Base-by-base conservation (phyloP, 2,329 filamentous ascomycete species). In the Coniochaeta sp. region DNA sequence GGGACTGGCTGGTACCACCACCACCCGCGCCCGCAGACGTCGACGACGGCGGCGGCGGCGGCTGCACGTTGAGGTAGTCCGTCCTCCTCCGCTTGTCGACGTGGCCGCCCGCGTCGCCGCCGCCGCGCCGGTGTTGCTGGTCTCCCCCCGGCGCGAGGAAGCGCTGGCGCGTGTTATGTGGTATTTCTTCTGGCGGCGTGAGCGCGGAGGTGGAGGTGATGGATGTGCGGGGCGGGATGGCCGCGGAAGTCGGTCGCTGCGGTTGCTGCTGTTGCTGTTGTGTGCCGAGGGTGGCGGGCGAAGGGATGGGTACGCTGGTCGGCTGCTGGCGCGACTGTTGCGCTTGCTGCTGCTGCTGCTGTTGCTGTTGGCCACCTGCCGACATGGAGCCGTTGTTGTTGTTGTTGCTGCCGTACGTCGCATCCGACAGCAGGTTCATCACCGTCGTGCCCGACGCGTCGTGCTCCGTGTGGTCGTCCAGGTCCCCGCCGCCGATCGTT, bases 111-210 rank as follows among this genome's bases (percentile, higher is more conserved):
- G 36, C 14, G 36, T 38, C 36, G 36, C 36, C 36, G 6, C 36
- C 36, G 32, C 12, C 12, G 32, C 32, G 32, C 14, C 12, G 57
- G 36, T 59, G 34, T 63, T 47, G 19, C 10, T 47, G 42, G 12
- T 28, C 26, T 5, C 47, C 9, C n/a, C 65, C 2, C 62, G 57
- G 19, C 38, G 61, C 62, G 34, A 69, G 63, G 38, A 73, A 75
- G 28, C 76, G 73, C 65, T 83, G 83, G 42, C 77, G 77, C 2
- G 73, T 70, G 42, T n/a, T n/a, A n/a, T 75, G 74, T 0, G 74
- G 65, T 7, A 73, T 74, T 63, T 85, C 83, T 55, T 85, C 82
- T 2, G 82, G 81, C 0, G 82, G 82, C 1, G 83, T 85, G 30
- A 84, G 74, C 1, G 79, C 81, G 44, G 73, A 79, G 3, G 73